These are phyloP conservation scores for Meira nashicola DNA, from an alignment of 1,284 basidiomycete genomes.

Conservation along the genomic window DNA sequence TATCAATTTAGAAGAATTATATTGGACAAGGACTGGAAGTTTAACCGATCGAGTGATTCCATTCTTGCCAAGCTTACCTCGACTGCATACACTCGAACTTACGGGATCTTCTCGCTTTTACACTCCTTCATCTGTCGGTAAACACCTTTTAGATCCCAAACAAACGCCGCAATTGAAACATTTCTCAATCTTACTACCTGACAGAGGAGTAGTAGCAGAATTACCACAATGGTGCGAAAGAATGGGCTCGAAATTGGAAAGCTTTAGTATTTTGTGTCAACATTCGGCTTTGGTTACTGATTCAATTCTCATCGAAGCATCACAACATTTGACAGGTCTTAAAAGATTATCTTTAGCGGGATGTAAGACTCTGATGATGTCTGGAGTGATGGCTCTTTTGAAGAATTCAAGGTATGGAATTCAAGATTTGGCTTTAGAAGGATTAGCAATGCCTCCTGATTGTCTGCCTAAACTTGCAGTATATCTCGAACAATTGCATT, in stretches of 20 bases:
- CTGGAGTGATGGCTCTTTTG: slow-evolving; percentile 31
- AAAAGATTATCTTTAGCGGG: slow-evolving; percentile 36
- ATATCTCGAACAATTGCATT: neutral
- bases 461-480: slow-evolving; percentile 2
- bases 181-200: slow-evolving; percentile 22
- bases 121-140: slow-evolving; percentile 18
- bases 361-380: slow-evolving; percentile 35
- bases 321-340: slow-evolving; percentile 26
- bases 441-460: slow-evolving; percentile 18
- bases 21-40: slow-evolving; percentile 48
- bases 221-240: slow-evolving; percentile 6
- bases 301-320: slow-evolving; percentile 22
- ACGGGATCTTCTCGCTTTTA: slow-evolving; percentile 41
- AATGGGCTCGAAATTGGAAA: slow-evolving; percentile 12
- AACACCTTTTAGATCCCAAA: slow-evolving; percentile 19
- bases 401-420: slow-evolving; percentile 18
- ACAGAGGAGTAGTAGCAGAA: slow-evolving; percentile 10
- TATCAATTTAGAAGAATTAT: slow-evolving; percentile 28
- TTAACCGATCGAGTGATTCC: slow-evolving; percentile 23
- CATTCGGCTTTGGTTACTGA: slow-evolving; percentile 39
- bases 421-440: slow-evolving; percentile 38
- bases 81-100: slow-evolving; percentile 33
- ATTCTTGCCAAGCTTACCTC: slow-evolving; percentile 19
- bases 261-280: slow-evolving; percentile 27
- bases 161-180: slow-evolving; percentile 18